A percentile compares a stretch with the other conserved stretches of the same genome.
Evolutionary conservation across 352 stramenopile genomes (phyloP).

Genomic region (Phytophthora citricola): DNA sequence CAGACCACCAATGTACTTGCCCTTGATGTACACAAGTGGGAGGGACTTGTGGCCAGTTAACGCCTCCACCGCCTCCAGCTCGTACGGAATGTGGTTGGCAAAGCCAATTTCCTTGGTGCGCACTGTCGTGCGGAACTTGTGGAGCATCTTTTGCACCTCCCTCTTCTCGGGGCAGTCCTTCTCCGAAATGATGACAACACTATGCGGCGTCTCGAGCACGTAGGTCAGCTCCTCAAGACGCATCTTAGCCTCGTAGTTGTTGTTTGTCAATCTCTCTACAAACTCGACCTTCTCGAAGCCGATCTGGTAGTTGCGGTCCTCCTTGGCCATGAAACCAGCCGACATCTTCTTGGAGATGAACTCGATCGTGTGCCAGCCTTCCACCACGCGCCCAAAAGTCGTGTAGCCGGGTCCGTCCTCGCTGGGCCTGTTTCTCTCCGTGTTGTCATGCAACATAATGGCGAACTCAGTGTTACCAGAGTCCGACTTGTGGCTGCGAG

Average conservation of each 20-base stretch:
- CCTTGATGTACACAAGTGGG: conserved; percentile 97
- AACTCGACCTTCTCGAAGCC: conserved; percentile 78
- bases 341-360: conserved; percentile 79
- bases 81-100: conserved; percentile 62
- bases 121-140: conserved; percentile 65
- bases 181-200: conserved; percentile 95
- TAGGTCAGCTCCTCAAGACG: conserved; percentile 79
- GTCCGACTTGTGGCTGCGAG: conserved; percentile 67
- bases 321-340: conserved; percentile 69
- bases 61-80: conserved; percentile 79
- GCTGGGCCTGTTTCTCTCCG: conserved; percentile 65
- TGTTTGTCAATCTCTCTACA: conserved; percentile 64
- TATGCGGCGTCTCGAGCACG: conserved; percentile 78
- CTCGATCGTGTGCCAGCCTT: conserved; percentile 82
- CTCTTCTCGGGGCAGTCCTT: conserved; percentile 94
- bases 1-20: conserved; percentile 94
- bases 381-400: conserved; percentile 77
- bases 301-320: conserved; percentile 69
- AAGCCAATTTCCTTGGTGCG: conserved; percentile 69
- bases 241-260: conserved; percentile 57
- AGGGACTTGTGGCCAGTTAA: conserved; percentile 93
- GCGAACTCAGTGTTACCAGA: conserved; percentile 86
- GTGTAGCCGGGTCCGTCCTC: conserved; percentile 78
- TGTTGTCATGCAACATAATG: conserved; percentile 89
- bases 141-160: conserved; percentile 87